phyloP scores from a whole-genome alignment of 2,329 filamentous ascomycete species.

The Colletotrichum filicis region DNA sequence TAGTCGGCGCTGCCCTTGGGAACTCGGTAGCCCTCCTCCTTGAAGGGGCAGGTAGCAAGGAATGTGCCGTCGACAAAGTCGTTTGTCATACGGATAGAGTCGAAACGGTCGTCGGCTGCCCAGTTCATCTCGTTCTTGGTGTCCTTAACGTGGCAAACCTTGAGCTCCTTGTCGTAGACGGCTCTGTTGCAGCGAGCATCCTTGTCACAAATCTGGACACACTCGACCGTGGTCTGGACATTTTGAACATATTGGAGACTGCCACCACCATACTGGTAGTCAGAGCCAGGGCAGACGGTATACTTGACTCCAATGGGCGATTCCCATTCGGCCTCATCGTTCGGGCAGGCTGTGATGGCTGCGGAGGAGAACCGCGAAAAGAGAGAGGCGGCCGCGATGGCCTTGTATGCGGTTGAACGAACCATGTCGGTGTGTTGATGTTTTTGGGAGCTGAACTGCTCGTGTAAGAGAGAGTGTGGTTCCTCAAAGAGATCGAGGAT shows the following conservation, averaged over 20 bases:
- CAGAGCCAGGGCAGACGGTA: conserved; percentile 32
- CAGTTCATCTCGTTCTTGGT: conserved; percentile 29
- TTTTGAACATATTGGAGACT: conserved; percentile 23
- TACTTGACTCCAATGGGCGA: conserved; percentile 30
- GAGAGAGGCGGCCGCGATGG: conserved; percentile 25
- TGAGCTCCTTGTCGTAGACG: conserved; percentile 32
- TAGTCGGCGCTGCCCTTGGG: conserved; percentile 18
- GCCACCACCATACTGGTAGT: conserved; percentile 28
- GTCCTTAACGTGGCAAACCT: conserved; percentile 31
- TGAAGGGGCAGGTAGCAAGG: conserved; percentile 29
- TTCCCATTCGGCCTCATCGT: conserved; percentile 23
- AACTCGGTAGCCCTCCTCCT: conserved; percentile 21
- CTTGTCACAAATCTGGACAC: conserved; percentile 29
- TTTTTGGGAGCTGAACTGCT: not conserved
- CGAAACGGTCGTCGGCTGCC: conserved; percentile 31
- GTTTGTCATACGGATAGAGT: conserved; percentile 29
- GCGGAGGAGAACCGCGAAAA: conserved; percentile 26
- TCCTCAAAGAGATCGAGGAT: not conserved
- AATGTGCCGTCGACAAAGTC: conserved; percentile 28
- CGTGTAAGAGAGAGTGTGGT: not conserved
- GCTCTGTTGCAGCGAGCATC: conserved; percentile 30
- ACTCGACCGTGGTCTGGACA: conserved; percentile 21
- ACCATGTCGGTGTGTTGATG: not conserved
- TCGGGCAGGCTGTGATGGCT: conserved; percentile 31
- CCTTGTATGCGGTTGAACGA: conserved; percentile 19